Conservation (phyloP, 352 stramenopile genomes). For the Phytophthora sansomeana region DNA sequence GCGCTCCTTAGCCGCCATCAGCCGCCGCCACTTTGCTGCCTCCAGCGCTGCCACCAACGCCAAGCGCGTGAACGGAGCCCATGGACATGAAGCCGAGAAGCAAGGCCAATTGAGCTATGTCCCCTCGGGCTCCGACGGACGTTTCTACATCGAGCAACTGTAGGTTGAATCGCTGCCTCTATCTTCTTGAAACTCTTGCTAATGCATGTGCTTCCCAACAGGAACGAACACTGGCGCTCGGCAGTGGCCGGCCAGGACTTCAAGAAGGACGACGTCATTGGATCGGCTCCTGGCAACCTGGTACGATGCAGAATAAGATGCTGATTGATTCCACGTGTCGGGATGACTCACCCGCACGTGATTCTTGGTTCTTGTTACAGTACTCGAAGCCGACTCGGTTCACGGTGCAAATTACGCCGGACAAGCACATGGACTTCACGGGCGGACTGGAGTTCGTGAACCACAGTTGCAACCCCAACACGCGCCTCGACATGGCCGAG, state of each 20-base stretch:
- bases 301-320: slow-evolving; percentile 41
- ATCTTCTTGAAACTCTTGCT: neutral
- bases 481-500: slow-evolving; percentile 80
- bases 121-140: slow-evolving; percentile 62
- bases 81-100: slow-evolving; percentile 31
- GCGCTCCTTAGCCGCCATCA: slow-evolving; percentile 29
- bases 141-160: slow-evolving; percentile 80
- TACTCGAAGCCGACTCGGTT: slow-evolving; percentile 73
- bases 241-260: slow-evolving; percentile 77
- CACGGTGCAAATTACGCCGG: slow-evolving; percentile 79
- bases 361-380: slow-evolving; percentile 34
- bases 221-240: slow-evolving; percentile 78
- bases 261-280: slow-evolving; percentile 69
- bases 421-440: slow-evolving; percentile 87
- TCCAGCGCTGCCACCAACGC: slow-evolving; percentile 34
- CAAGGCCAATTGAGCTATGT: slow-evolving; percentile 59
- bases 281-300: slow-evolving; percentile 69
- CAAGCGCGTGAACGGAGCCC: slow-evolving; percentile 27
- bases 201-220: slow-evolving; percentile 5
- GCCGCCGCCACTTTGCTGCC: slow-evolving; percentile 57
- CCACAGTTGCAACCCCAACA: slow-evolving; percentile 89
- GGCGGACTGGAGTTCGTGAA: slow-evolving; percentile 90
- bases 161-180: slow-evolving; percentile 14
- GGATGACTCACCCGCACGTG: slow-evolving; percentile 10
- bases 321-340: neutral